Evolutionary conservation across 306 rosid genomes (phyloP).

Genomic region (Potentilla sterilis): DNA sequence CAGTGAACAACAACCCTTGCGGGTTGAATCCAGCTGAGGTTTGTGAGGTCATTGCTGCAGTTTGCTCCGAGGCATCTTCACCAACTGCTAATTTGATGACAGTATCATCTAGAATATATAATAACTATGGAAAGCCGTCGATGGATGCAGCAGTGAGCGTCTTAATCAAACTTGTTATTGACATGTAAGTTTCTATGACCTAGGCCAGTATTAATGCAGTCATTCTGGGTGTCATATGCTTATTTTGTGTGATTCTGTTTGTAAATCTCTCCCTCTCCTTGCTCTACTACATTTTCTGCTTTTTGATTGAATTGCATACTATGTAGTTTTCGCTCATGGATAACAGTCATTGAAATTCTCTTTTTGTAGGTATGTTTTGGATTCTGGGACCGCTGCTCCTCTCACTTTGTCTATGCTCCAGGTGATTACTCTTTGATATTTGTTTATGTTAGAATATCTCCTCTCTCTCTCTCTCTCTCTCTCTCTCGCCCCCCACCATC

Average conservation of each 20-base stretch:
- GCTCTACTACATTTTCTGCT: neutral
- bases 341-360: constrained; percentile 23
- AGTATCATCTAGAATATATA: constrained; percentile 63
- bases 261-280: neutral
- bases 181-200: constrained; percentile 75
- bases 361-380: constrained; percentile 81
- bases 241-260: neutral
- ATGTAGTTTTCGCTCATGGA: constrained; percentile 15
- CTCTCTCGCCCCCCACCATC: neutral
- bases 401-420: constrained; percentile 94
- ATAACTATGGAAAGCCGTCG: constrained; percentile 76
- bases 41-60: constrained; percentile 94
- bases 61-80: constrained; percentile 84
- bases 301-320: constrained; percentile 22
- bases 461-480: neutral
- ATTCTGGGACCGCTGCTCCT: constrained; percentile 93
- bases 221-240: constrained; percentile 7
- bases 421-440: constrained; percentile 45
- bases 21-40: constrained; percentile 97
- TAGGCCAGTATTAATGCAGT: constrained; percentile 26
- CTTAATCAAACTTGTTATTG: constrained; percentile 91
- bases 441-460: neutral
- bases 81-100: constrained; percentile 53
- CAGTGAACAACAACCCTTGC: constrained; percentile 98
- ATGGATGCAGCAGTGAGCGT: constrained; percentile 99